phyloP scores from a whole-genome alignment of 768 basidiomycete species.

The Daedaleopsis nitida region DNA sequence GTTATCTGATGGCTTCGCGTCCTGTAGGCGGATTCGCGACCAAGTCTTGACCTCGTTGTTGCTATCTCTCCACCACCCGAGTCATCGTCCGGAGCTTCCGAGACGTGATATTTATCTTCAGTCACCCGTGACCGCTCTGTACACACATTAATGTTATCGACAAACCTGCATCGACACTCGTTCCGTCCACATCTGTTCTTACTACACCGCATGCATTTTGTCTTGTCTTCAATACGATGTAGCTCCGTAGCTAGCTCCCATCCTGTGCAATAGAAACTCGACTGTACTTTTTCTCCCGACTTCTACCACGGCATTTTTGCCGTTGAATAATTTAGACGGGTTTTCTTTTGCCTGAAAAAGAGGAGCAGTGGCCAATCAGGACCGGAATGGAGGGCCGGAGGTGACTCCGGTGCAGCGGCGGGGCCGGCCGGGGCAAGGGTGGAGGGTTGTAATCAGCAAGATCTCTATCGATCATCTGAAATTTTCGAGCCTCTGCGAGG shows the following conservation, averaged over 20 bases:
- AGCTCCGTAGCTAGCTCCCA: slow-evolving; percentile 8
- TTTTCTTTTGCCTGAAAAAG: slow-evolving; percentile 6
- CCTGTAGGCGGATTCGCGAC: slow-evolving; percentile 12
- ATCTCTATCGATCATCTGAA: slow-evolving; percentile 34
- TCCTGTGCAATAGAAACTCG: slow-evolving; percentile 15
- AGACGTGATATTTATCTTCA: slow-evolving; percentile 19
- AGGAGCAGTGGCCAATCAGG: not conserved
- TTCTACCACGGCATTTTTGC: not conserved
- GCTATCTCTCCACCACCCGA: slow-evolving; percentile 19
- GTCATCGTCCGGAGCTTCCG: slow-evolving; percentile 14
- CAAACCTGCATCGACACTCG: slow-evolving; percentile 15
- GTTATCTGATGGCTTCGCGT: slow-evolving; percentile 28
- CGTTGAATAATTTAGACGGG: slow-evolving; percentile 2
- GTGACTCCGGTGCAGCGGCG: slow-evolving; percentile 21
- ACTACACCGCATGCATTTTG: not conserved
- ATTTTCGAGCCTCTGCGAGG: slow-evolving; percentile 29
- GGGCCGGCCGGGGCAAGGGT: slow-evolving; percentile 25
- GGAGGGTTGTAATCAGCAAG: slow-evolving; percentile 25
- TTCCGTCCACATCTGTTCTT: slow-evolving; percentile 11
- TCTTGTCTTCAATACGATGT: slow-evolving; percentile 14
- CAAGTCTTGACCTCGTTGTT: slow-evolving; percentile 14
- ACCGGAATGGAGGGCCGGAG: slow-evolving; percentile 3
- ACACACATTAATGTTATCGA: slow-evolving; percentile 18
- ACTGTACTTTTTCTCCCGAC: slow-evolving; percentile 5
- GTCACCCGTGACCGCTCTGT: slow-evolving; percentile 18